Conservation (phyloP, 192 early-diverging fungal species). For the Pilaira anomala region DNA sequence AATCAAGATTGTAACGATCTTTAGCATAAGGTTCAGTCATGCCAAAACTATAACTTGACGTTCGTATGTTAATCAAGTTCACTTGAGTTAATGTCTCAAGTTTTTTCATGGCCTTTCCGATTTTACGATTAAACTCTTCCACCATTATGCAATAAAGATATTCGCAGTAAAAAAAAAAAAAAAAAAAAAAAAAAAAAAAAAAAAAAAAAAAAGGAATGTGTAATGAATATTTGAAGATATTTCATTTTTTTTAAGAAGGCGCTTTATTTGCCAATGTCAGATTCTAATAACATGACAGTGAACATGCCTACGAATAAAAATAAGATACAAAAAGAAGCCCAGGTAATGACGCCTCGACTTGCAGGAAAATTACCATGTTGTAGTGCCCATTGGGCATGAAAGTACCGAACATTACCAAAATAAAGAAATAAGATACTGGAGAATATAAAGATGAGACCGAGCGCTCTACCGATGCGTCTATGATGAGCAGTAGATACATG, state of each 20-base stretch:
- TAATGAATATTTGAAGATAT: neutral
- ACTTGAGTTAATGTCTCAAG: too few species aligned
- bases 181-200: too few species aligned
- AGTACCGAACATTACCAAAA: constrained; percentile 65
- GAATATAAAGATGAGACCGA: constrained; percentile 54
- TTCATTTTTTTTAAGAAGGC: neutral
- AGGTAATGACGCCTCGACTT: constrained; percentile 53
- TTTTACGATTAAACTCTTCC: too few species aligned
- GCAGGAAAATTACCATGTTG: constrained; percentile 67
- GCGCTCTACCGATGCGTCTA: constrained; percentile 36
- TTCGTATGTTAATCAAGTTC: too few species aligned
- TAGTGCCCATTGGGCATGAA: constrained; percentile 63
- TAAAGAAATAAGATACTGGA: constrained; percentile 61
- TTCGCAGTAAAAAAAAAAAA: too few species aligned
- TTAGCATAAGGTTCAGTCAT: too few species aligned
- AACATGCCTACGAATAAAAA: constrained; percentile 44
- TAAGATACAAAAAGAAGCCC: constrained; percentile 38
- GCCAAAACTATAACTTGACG: too few species aligned
- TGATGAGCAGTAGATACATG: constrained; percentile 28
- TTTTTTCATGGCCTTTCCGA: too few species aligned
- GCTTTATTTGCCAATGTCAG: neutral
- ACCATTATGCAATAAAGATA: too few species aligned
- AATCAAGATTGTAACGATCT: too few species aligned
- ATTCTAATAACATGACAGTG: constrained; percentile 28
- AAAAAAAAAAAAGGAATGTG: too few species aligned